Evolutionary conservation across 352 stramenopile genomes (phyloP).

Genomic region (Globisporangium alternatum): DNA sequence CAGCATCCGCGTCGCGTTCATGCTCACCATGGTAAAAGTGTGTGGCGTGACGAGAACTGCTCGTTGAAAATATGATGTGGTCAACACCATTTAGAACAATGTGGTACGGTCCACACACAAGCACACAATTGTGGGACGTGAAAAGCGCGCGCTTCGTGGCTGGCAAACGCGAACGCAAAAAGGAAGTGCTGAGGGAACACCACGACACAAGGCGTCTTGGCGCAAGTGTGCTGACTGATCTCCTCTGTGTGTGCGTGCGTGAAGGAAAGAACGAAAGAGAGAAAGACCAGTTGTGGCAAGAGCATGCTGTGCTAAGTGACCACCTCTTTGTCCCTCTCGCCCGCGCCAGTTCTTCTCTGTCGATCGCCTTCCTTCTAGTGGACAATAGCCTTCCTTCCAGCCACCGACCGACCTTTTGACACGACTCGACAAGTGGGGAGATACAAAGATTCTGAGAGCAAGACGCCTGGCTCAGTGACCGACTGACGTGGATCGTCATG

Average conservation of each 20-base stretch:
- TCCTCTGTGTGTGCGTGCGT: not conserved
- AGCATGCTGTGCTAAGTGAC: slow-evolving; percentile 16
- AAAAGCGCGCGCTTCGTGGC: slow-evolving; percentile 1
- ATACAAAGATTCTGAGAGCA: not conserved
- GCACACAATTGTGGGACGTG: not conserved
- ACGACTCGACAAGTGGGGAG: slow-evolving; percentile 3
- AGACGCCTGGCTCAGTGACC: not conserved
- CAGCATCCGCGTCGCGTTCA: slow-evolving; percentile 9
- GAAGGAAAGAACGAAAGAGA: not conserved
- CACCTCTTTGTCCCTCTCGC: slow-evolving; percentile 4
- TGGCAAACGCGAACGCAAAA: not conserved
- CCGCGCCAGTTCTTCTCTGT: not conserved
- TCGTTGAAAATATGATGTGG: not conserved
- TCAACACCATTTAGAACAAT: not conserved
- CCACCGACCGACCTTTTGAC: not conserved
- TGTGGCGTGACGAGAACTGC: slow-evolving; percentile 2
- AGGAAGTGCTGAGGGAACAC: not conserved
- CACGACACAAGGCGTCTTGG: not conserved
- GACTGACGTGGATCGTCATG: not conserved
- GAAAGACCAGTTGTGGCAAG: not conserved
- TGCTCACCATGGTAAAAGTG: not conserved
- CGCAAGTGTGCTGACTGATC: not conserved
- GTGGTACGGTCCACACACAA: not conserved
- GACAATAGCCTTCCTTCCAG: not conserved
- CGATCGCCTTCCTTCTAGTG: not conserved